Conservation (phyloP, 345 rosid genomes). For the Boechera divaricarpa region DNA sequence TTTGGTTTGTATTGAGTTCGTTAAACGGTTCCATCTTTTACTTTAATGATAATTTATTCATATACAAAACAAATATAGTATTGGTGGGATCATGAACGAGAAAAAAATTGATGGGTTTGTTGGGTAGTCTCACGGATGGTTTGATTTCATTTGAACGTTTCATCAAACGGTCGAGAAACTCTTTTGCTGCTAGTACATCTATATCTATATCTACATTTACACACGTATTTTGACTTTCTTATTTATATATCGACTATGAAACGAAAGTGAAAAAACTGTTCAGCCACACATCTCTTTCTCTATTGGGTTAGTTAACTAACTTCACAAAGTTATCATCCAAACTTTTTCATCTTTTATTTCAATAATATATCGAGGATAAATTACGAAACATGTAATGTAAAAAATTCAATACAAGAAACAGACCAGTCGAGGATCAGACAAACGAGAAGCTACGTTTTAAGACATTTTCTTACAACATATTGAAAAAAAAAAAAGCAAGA, state of each 20-base stretch:
- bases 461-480: constrained; percentile 39
- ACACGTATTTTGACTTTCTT: constrained; percentile 10
- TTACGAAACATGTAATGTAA: constrained; percentile 21
- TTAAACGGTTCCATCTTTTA: constrained; percentile 74
- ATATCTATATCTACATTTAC: constrained; percentile 6
- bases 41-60: constrained; percentile 33
- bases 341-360: constrained; percentile 2
- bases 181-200: constrained; percentile 26
- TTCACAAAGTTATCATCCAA: constrained; percentile 19
- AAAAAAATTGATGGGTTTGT: constrained; percentile 44
- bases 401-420: constrained; percentile 29
- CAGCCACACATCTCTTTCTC: constrained; percentile 31
- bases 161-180: constrained; percentile 47
- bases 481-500: constrained; percentile 8
- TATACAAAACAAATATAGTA: constrained; percentile 19
- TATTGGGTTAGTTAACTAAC: constrained; percentile 44
- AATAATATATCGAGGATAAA: constrained; percentile 18
- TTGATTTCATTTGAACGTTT: background rate
- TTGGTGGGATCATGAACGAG: constrained; percentile 49
- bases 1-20: constrained; percentile 56
- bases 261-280: constrained; percentile 39
- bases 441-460: constrained; percentile 31
- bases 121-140: constrained; percentile 21
- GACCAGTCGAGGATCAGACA: constrained; percentile 10
- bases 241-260: constrained; percentile 17